Evolutionary conservation across 2,329 filamentous ascomycete species (phyloP).

Genomic region (Cladosporium phlei): DNA sequence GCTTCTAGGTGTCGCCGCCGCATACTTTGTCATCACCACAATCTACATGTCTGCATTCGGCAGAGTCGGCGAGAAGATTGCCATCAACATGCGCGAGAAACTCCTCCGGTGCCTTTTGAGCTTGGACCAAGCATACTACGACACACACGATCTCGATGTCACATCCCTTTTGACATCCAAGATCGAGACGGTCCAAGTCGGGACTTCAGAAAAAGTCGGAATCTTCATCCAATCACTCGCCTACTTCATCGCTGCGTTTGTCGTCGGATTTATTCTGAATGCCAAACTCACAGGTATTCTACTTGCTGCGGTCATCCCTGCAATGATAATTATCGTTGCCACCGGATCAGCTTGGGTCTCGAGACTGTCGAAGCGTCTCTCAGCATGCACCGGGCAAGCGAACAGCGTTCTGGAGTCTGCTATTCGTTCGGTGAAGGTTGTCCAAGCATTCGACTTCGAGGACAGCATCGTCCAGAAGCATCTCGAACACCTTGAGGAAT

Average conservation of each 20-base stretch:
- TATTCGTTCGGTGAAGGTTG: constrained; percentile 43
- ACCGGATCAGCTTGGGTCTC: constrained; percentile 40
- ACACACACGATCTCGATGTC: constrained; percentile 48
- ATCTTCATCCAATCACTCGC: constrained; percentile 44
- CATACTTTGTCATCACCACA: constrained; percentile 48
- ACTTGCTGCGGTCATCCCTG: constrained; percentile 45
- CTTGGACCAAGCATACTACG: constrained; percentile 50
- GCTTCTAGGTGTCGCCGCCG: constrained; percentile 42
- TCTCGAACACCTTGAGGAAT: constrained; percentile 30
- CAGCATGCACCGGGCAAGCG: constrained; percentile 38
- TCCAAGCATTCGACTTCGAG: constrained; percentile 46
- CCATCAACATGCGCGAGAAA: constrained; percentile 42
- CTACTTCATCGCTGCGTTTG: constrained; percentile 43
- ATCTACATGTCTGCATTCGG: constrained; percentile 48
- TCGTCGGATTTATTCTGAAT: constrained; percentile 43
- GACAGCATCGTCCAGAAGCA: constrained; percentile 37
- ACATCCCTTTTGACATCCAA: constrained; percentile 43
- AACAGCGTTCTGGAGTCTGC: constrained; percentile 43
- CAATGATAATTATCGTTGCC: constrained; percentile 42
- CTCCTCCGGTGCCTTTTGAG: constrained; percentile 46
- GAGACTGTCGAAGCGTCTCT: constrained; percentile 36
- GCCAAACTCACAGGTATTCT: constrained; percentile 40
- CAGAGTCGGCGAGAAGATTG: constrained; percentile 47
- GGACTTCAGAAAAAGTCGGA: constrained; percentile 45
- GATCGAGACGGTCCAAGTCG: constrained; percentile 43